phyloP scores from a whole-genome alignment of 2,329 filamentous ascomycete species.

The Tolypocladium tropicale region DNA sequence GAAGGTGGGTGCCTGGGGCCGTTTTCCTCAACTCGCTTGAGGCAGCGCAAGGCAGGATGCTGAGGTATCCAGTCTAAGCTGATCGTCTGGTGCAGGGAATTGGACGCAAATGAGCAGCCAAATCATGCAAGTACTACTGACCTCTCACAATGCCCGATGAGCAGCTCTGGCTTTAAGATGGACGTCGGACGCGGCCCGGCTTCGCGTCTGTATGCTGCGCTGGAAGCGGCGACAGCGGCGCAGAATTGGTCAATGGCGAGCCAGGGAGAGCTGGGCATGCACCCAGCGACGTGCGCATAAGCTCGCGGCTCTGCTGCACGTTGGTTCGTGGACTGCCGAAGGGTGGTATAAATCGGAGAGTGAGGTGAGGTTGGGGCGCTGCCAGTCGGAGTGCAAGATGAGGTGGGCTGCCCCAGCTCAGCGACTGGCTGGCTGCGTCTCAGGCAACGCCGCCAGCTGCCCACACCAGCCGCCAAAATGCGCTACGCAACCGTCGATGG shows the following conservation, averaged over 20 bases:
- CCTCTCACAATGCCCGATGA: not conserved
- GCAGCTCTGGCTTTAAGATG: not conserved
- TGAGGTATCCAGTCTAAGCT: not conserved
- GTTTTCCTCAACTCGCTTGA: not conserved
- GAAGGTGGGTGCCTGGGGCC: not conserved
- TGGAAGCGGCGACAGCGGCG: not conserved
- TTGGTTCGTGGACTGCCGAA: not conserved
- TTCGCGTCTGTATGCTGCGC: not conserved
- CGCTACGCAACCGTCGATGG: not conserved
- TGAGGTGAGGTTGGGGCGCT: not conserved
- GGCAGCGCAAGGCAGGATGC: not conserved
- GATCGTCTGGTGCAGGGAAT: not conserved
- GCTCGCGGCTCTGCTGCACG: not conserved
- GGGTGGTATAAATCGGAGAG: slow-evolving; percentile 1
- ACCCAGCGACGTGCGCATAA: not conserved
- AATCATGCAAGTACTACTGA: not conserved
- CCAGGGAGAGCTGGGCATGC: not conserved
- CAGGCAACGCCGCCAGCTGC: not conserved
- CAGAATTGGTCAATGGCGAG: not conserved
- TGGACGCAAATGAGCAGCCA: not conserved
- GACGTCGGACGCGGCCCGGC: not conserved
- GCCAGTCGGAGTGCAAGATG: not conserved
- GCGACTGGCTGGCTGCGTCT: not conserved
- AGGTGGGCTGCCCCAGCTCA: not conserved
- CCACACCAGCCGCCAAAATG: not conserved